A percentile compares a stretch with the other conserved stretches of the same genome.
These are phyloP conservation scores for Didymella segeticola DNA, from an alignment of 2,329 filamentous ascomycete species.

Conservation along the genomic window DNA sequence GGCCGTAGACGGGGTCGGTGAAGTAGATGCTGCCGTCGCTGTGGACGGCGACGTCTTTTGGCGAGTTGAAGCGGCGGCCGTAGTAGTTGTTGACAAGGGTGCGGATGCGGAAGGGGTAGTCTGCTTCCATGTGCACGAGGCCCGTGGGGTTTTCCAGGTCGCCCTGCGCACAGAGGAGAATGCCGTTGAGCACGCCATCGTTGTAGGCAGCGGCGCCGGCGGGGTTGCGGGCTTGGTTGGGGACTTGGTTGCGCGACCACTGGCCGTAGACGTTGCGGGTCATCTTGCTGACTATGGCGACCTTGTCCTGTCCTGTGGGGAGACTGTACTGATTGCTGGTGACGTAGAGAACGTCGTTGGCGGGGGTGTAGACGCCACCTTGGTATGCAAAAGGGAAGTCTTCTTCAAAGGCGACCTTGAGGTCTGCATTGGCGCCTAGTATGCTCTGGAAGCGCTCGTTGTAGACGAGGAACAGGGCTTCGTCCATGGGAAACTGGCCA, in stretches of 20 bases:
- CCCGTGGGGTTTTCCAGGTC: slow-evolving; percentile 36
- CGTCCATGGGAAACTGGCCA: slow-evolving; percentile 9
- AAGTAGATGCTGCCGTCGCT: slow-evolving; percentile 55
- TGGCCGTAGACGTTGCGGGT: slow-evolving; percentile 18
- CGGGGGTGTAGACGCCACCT: slow-evolving; percentile 50
- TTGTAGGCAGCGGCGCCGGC: slow-evolving; percentile 41
- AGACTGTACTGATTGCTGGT: slow-evolving; percentile 47
- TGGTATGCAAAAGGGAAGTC: slow-evolving; percentile 71
- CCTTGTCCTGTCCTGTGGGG: slow-evolving; percentile 23
- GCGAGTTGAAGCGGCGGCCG: slow-evolving; percentile 52
- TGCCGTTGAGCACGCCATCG: slow-evolving; percentile 24
- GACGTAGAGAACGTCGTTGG: slow-evolving; percentile 45
- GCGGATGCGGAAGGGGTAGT: slow-evolving; percentile 27
- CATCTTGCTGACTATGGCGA: slow-evolving; percentile 28
- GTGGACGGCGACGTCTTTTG: slow-evolving; percentile 51
- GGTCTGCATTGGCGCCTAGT: slow-evolving; percentile 15
- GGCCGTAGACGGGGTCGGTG: slow-evolving; percentile 50
- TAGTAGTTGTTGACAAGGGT: slow-evolving; percentile 41
- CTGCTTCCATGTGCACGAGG: slow-evolving; percentile 37
- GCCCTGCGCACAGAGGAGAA: slow-evolving; percentile 47
- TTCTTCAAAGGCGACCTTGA: slow-evolving; percentile 52
- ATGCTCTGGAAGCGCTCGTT: slow-evolving; percentile 18
- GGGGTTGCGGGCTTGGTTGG: slow-evolving; percentile 24
- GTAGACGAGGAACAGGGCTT: slow-evolving; percentile 17
- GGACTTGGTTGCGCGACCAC: slow-evolving; percentile 16